Evolutionary conservation across 352 stramenopile species (phyloP), one percentile per base, ranked within the genome.

Genomic region (Pythium utonaiense): DNA sequence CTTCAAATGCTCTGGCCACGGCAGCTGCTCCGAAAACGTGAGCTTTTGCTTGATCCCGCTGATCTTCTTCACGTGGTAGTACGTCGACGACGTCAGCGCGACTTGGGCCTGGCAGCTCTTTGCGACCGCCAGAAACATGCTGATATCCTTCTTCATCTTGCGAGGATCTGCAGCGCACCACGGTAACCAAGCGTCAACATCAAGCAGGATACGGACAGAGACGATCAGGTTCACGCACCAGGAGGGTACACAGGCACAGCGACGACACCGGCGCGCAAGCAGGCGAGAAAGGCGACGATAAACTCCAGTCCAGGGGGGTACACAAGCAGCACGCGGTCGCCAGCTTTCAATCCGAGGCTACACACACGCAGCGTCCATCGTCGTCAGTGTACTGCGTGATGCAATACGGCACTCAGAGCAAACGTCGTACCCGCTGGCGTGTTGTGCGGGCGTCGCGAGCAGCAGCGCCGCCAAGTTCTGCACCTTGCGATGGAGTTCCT

Each of bases 251-350:
- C 88, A 0, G 96, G 96, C 3, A 99, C 96, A 0, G 96, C 95
- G 7, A 99, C 86, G 17, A 98, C 71, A 30, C 92, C 91, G 14
- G 88, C 88, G 19, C 89, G 91, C 22, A 99, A 65, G 70, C 97
- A 99, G 1, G 93, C 96, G 13, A 99, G 62, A 64, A 99, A 99
- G 3, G 95, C 80, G 25, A 99, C 75, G 27, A 99, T 98, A 63
- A 99, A 99, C 53, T 99, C 93, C 10, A 99, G 78, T 0, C 87
- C 96, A 9, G 98, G 98, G 27, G 96, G 95, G 67, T 99, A 99
- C 27, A 99, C 96, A 22, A 99, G 80, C 34, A 99, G 69, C 19
- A 97, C 91, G 33, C 80, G 83, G 42, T 95, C 83, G 10, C 85
- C 91, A 21, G 71, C 60, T 44, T 83, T 74, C 14, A 93, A 45